phyloP scores from a whole-genome alignment of 768 basidiomycete species.

The Collybia mongolica region DNA sequence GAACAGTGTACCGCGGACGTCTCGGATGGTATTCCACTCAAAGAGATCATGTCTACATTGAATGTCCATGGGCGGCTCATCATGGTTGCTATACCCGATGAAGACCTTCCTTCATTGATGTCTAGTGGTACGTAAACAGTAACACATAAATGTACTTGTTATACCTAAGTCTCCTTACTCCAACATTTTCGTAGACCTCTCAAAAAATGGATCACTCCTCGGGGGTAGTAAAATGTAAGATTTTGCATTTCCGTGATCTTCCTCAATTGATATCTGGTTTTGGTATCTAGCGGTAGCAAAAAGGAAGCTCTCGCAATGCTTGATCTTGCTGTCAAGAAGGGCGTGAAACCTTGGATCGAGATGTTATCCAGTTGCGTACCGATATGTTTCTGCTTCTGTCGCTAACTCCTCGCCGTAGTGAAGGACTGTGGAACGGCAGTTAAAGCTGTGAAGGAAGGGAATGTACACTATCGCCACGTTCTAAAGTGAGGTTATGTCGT shows the following conservation, averaged over 20 bases:
- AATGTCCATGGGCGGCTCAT: constrained; percentile 54
- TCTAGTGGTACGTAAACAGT: constrained; percentile 23
- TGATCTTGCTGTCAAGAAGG: constrained; percentile 52
- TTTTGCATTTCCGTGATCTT: neutral
- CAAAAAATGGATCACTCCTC: constrained; percentile 21
- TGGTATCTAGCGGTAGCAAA: constrained; percentile 50
- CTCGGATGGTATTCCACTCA: constrained; percentile 26
- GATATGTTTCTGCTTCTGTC: too few relatives aligned
- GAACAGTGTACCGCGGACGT: constrained; percentile 27
- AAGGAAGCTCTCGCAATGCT: constrained; percentile 61
- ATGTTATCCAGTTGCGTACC: constrained; percentile 35
- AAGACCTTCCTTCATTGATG: constrained; percentile 37
- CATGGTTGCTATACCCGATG: constrained; percentile 56
- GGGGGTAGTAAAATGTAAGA: constrained; percentile 30
- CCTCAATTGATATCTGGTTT: constrained; percentile 19
- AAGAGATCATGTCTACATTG: constrained; percentile 39
- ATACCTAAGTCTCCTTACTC: neutral
- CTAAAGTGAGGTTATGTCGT: too few relatives aligned
- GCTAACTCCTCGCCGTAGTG: neutral
- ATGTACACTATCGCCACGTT: too few relatives aligned
- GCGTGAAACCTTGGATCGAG: constrained; percentile 46
- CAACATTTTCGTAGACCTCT: constrained; percentile 14
- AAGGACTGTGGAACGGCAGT: constrained; percentile 1
- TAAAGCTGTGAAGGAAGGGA: neutral
- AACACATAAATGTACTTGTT: too few relatives aligned